Conservation (phyloP, 768 basidiomycete species). For the Kwoniella europaea region DNA sequence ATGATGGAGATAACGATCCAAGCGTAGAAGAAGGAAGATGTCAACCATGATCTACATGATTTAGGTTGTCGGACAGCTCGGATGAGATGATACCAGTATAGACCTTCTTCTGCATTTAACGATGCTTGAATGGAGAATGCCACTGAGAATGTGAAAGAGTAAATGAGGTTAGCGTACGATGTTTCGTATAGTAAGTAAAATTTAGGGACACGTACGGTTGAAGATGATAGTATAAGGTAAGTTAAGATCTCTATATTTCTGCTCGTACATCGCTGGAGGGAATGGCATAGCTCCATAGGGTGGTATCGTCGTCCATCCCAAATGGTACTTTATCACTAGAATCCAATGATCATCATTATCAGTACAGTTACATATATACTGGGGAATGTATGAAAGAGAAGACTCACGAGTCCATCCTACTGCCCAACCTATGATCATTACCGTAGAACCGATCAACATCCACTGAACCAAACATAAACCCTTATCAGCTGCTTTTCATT, state of each 20-base stretch:
- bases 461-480: constrained; percentile 22
- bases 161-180: background rate
- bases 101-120: constrained; percentile 41
- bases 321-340: constrained; percentile 33
- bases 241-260: constrained; percentile 24
- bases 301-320: constrained; percentile 37
- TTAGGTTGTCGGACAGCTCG: constrained; percentile 40
- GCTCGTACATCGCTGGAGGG: constrained; percentile 29
- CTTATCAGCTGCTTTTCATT: constrained; percentile 2
- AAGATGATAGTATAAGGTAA: constrained; percentile 34
- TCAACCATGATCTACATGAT: constrained; percentile 32
- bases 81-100: constrained; percentile 51
- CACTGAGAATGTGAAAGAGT: constrained; percentile 13
- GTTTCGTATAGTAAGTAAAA: background rate
- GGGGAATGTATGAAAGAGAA: background rate
- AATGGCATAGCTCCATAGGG: constrained; percentile 30
- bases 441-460: constrained; percentile 34
- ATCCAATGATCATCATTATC: background rate
- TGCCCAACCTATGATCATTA: constrained; percentile 35
- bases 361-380: background rate
- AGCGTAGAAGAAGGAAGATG: constrained; percentile 32
- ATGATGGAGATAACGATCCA: constrained; percentile 37
- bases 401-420: constrained; percentile 36
- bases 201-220: constrained; percentile 18
- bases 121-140: constrained; percentile 37